These are phyloP conservation scores for Epichloe brachyelytri DNA, from an alignment of 2,329 filamentous ascomycete genomes.

Conservation along the genomic window DNA sequence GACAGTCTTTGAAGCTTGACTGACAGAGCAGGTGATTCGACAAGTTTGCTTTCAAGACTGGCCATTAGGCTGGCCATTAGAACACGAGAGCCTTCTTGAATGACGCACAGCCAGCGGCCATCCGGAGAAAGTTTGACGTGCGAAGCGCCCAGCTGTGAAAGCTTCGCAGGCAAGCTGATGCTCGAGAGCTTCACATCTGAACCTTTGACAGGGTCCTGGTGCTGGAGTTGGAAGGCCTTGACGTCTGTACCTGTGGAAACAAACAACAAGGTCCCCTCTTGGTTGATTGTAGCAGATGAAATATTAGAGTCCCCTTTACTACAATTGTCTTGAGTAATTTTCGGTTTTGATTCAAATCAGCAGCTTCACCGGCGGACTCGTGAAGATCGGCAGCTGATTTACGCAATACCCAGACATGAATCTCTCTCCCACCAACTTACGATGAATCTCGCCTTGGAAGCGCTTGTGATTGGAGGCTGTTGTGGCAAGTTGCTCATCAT, in stretches of 20 bases:
- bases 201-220: slow-evolving; percentile 33
- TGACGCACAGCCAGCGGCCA: slow-evolving; percentile 53
- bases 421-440: slow-evolving; percentile 88
- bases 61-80: slow-evolving; percentile 33
- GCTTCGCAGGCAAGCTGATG: slow-evolving; percentile 45
- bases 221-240: slow-evolving; percentile 62
- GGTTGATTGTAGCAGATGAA: slow-evolving; percentile 58
- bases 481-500: slow-evolving; percentile 77
- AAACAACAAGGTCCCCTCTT: slow-evolving; percentile 60
- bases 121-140: slow-evolving; percentile 58
- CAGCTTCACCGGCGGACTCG: slow-evolving; percentile 24
- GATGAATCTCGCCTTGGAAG: slow-evolving; percentile 59
- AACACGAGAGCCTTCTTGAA: slow-evolving; percentile 49
- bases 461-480: slow-evolving; percentile 57
- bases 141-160: slow-evolving; percentile 52
- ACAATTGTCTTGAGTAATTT: slow-evolving; percentile 59
- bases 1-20: slow-evolving; percentile 33
- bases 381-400: slow-evolving; percentile 34
- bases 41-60: slow-evolving; percentile 11
- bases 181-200: slow-evolving; percentile 59
- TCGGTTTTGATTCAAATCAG: slow-evolving; percentile 38
- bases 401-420: slow-evolving; percentile 63
- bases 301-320: slow-evolving; percentile 66
- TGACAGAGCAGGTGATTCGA: slow-evolving; percentile 9
- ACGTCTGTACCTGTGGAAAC: slow-evolving; percentile 62